Conservation (phyloP, 2,329 filamentous ascomycete genomes). For the Cyphellophora europaea region DNA sequence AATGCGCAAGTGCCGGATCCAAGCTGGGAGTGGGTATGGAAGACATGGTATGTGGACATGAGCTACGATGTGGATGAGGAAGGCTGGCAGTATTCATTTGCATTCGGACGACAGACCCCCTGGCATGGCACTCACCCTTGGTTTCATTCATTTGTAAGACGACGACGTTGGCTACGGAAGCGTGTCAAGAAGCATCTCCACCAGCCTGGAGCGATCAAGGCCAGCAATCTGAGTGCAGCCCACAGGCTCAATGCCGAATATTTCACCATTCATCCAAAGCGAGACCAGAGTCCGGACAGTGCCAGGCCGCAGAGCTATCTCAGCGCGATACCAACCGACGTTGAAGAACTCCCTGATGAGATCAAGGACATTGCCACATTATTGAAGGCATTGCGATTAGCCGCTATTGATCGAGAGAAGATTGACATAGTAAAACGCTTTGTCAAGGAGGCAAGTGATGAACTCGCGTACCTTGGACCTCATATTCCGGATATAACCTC, state of each 20-base stretch:
- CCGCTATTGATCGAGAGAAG: slow-evolving; percentile 84
- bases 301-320: slow-evolving; percentile 19
- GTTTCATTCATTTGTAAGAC: slow-evolving; percentile 91
- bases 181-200: slow-evolving; percentile 52
- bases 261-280: slow-evolving; percentile 62
- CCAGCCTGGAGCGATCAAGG: slow-evolving; percentile 23
- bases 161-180: slow-evolving; percentile 79
- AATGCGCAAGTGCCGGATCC: slow-evolving; percentile 92
- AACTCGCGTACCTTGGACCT: slow-evolving; percentile 66
- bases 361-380: slow-evolving; percentile 59
- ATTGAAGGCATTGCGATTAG: slow-evolving; percentile 56
- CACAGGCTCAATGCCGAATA: slow-evolving; percentile 69
- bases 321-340: slow-evolving; percentile 30
- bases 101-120: slow-evolving; percentile 62
- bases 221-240: slow-evolving; percentile 34
- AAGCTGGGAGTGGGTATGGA: slow-evolving; percentile 84
- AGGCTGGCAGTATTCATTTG: slow-evolving; percentile 94
- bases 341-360: slow-evolving; percentile 41
- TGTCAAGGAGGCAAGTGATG: slow-evolving; percentile 63
- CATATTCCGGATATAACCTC: slow-evolving; percentile 79
- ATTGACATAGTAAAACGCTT: slow-evolving; percentile 75
- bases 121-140: slow-evolving; percentile 87
- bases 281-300: slow-evolving; percentile 34
- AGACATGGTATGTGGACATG: slow-evolving; percentile 65
- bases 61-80: slow-evolving; percentile 76